phyloP scores from a whole-genome alignment of 2,329 filamentous ascomycete genomes.

The Fusarium continuum region DNA sequence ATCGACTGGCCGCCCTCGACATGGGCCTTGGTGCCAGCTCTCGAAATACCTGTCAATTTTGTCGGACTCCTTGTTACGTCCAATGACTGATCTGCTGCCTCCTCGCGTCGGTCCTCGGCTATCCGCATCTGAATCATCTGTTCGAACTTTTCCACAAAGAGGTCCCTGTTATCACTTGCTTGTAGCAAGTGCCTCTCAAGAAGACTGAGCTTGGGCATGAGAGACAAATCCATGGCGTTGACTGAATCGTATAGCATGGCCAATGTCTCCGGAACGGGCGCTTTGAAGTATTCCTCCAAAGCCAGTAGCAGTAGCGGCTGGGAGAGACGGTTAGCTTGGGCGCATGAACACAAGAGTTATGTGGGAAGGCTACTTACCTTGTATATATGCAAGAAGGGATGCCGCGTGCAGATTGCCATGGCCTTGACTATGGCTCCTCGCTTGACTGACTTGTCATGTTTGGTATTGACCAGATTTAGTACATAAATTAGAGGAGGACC shows the following conservation, averaged over 20 bases:
- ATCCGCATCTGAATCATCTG: conserved; percentile 88
- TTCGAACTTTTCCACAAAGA: conserved; percentile 98
- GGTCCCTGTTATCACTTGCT: conserved; percentile 90
- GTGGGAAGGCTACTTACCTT: conserved; percentile 67
- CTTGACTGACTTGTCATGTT: conserved; percentile 92
- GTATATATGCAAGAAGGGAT: conserved; percentile 98
- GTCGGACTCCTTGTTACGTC: conserved; percentile 60
- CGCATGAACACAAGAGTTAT: not conserved
- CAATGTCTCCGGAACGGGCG: conserved; percentile 86
- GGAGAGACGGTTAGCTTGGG: conserved; percentile 26
- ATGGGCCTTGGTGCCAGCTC: conserved; percentile 70
- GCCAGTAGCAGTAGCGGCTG: conserved; percentile 89
- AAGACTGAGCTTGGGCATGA: conserved; percentile 86
- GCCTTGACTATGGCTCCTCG: conserved; percentile 95
- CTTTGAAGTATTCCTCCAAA: conserved; percentile 96
- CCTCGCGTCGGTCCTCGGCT: conserved; percentile 66
- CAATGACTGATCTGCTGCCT: conserved; percentile 48
- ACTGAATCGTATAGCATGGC: conserved; percentile 90
- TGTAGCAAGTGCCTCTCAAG: conserved; percentile 89
- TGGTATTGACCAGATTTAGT: conserved; percentile 96
- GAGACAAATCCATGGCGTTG: conserved; percentile 94
- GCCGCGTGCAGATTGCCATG: conserved; percentile 98
- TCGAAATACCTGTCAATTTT: conserved; percentile 60
- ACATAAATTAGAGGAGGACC: conserved; percentile 96
- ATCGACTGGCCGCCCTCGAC: conserved; percentile 67